Percentiles rank a stretch among this genome's conserved stretches.
Evolutionary conservation across 805 yeast genomes (phyloP).

Genomic region (Suhomyces pyralidae): DNA sequence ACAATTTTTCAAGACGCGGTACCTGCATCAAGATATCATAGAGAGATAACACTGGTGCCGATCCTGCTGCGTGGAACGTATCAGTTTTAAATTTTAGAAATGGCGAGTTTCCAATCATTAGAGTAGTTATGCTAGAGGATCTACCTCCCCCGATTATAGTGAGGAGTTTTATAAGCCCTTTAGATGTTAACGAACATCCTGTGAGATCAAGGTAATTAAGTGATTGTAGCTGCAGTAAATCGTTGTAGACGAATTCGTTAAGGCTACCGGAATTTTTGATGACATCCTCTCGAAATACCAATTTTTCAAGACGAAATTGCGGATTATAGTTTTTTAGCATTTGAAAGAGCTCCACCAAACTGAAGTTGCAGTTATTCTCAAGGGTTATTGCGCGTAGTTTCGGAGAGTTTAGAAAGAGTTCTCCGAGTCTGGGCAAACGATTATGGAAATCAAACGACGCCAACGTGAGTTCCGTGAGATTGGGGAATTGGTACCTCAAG

Average conservation of each 20-base stretch:
- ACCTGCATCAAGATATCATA: constrained; percentile 16
- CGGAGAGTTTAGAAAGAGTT: constrained; percentile 18
- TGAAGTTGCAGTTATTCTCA: constrained; percentile 33
- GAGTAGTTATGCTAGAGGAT: not conserved
- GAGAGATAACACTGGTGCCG: constrained; percentile 9
- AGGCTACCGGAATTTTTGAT: constrained; percentile 21
- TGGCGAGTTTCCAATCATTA: constrained; percentile 12
- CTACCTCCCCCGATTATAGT: constrained; percentile 4
- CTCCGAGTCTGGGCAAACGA: constrained; percentile 25
- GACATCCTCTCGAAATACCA: constrained; percentile 30
- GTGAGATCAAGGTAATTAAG: constrained; percentile 30
- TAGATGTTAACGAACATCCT: constrained; percentile 10
- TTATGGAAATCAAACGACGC: constrained; percentile 32
- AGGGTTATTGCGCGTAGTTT: constrained; percentile 22
- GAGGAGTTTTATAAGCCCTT: constrained; percentile 12
- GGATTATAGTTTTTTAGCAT: constrained; percentile 29
- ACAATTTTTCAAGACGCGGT: constrained; percentile 21
- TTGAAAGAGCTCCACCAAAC: constrained; percentile 25
- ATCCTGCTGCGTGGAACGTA: constrained; percentile 1
- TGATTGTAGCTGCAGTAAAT: constrained; percentile 21
- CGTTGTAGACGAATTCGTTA: constrained; percentile 21
- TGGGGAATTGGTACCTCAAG: constrained; percentile 18
- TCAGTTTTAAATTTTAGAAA: constrained; percentile 14
- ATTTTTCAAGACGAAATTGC: constrained; percentile 18
- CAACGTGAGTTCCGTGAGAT: constrained; percentile 23